A percentile compares a stretch with the other conserved stretches of the same genome.
These are phyloP conservation scores for Beta vulgaris DNA, from an alignment of 148 eudicot genomes.

Conservation along the genomic window DNA sequence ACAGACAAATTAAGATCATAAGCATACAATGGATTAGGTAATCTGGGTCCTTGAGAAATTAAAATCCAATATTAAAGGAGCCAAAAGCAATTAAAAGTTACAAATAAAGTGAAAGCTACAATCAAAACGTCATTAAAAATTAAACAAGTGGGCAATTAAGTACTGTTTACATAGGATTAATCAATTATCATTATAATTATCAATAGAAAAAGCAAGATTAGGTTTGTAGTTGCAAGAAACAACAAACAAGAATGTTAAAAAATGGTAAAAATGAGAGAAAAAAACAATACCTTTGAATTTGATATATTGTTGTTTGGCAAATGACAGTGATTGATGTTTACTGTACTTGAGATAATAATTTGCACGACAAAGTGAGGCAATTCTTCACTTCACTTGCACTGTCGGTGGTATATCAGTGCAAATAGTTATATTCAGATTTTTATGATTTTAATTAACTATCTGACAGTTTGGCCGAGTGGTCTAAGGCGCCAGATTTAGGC, in stretches of 20 bases:
- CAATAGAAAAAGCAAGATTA: slow-evolving; percentile 14
- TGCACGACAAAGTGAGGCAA: neutral
- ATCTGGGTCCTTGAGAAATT: slow-evolving; percentile 29
- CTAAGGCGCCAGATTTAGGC: slow-evolving; percentile 70
- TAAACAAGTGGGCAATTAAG: slow-evolving; percentile 22
- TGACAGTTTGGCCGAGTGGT: slow-evolving; percentile 60
- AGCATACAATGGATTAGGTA: slow-evolving; percentile 15
- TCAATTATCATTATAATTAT: slow-evolving; percentile 1
- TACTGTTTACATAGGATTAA: neutral
- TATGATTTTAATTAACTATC: accelerated
- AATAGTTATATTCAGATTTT: no score
- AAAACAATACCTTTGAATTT: neutral
- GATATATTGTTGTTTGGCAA: neutral
- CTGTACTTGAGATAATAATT: neutral
- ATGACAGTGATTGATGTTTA: slow-evolving; percentile 19
- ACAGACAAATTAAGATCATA: neutral
- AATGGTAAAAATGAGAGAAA: neutral
- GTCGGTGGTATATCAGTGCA: slow-evolving; percentile 15
- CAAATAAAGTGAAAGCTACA: slow-evolving; percentile 5
- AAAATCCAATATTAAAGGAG: slow-evolving; percentile 9
- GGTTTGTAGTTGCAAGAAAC: slow-evolving; percentile 11
- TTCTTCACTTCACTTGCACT: neutral
- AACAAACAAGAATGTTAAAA: slow-evolving; percentile 9
- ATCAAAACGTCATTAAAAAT: slow-evolving; percentile 16
- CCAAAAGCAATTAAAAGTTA: neutral